Evolutionary conservation across 371 early-diverging fungal species (phyloP).

Genomic region (Synchytrium microbalum): DNA sequence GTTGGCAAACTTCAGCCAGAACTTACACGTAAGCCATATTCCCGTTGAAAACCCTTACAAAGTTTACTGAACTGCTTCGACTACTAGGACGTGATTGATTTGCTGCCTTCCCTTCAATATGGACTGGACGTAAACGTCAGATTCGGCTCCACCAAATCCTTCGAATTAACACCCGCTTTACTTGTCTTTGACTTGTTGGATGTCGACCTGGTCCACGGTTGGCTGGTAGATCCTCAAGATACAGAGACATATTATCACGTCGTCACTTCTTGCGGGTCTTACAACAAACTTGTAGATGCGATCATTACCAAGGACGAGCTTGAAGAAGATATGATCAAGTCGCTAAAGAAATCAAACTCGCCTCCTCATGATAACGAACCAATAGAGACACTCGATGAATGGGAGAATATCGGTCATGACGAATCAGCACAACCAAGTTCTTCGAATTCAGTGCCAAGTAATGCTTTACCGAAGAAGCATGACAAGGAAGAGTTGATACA

Average conservation of each 20-base stretch:
- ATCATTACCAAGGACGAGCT: conserved; percentile 57
- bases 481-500: not conserved
- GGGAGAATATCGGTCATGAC: not conserved
- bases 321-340: not conserved
- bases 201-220: conserved; percentile 72
- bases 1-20: conserved; percentile 12
- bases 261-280: conserved; percentile 49
- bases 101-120: conserved; percentile 48
- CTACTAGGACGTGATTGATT: conserved; percentile 35
- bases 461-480: not conserved
- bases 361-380: not conserved
- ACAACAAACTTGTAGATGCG: conserved; percentile 73
- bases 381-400: not conserved
- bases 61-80: conserved; percentile 3
- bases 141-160: conserved; percentile 66
- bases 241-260: conserved; percentile 46
- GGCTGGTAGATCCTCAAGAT: conserved; percentile 73
- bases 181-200: conserved; percentile 70
- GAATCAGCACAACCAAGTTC: no score
- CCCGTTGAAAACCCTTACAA: conserved; percentile 5
- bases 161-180: conserved; percentile 67
- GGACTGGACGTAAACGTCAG: conserved; percentile 77
- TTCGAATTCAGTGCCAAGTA: not conserved
- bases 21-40: conserved; percentile 36
- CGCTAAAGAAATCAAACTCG: conserved; percentile 2